Evolutionary conservation across 139 green algal genomes (phyloP).

Genomic region (Bryopsis sp.): DNA sequence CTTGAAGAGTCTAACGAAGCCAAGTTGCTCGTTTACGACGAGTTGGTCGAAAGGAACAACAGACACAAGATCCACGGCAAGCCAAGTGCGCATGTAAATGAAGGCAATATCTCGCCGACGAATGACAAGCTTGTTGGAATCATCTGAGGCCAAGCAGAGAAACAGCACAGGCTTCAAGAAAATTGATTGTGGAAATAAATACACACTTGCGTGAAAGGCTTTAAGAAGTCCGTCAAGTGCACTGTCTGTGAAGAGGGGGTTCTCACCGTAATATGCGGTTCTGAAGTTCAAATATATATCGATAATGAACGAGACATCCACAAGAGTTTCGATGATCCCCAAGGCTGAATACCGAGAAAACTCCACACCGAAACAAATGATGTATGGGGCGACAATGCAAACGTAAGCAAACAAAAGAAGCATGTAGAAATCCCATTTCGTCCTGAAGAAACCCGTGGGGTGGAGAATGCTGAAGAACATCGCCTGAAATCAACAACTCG

Average conservation of each 20-base stretch:
- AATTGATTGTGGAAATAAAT: not conserved
- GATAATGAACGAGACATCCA: conserved; percentile 34
- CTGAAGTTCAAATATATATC: conserved; percentile 50
- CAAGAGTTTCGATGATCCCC: conserved; percentile 26
- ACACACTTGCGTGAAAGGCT: too few species aligned
- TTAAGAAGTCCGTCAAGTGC: too few species aligned
- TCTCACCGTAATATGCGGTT: conserved; percentile 20
- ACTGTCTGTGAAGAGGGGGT: too few species aligned
- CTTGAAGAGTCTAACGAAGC: conserved; percentile 21
- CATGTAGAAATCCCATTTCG: conserved; percentile 37
- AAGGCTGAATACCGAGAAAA: not conserved
- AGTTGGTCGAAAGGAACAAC: conserved; percentile 31
- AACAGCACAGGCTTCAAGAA: conserved; percentile 1
- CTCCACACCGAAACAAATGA: conserved; percentile 37
- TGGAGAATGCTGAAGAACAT: conserved; percentile 29
- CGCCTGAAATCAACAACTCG: conserved; percentile 20
- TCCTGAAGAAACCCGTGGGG: conserved; percentile 18
- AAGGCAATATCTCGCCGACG: conserved; percentile 12
- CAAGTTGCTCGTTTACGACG: conserved; percentile 13
- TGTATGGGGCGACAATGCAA: conserved; percentile 30
- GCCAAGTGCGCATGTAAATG: conserved; percentile 27
- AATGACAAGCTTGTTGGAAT: conserved; percentile 15
- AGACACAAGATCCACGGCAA: conserved; percentile 33
- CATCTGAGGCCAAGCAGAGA: conserved; percentile 8
- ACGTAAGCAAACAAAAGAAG: conserved; percentile 35